Evolutionary conservation across 768 basidiomycete genomes (phyloP), one percentile per base, ranked within the genome.

Genomic region (Lactifluus subvellereus): DNA sequence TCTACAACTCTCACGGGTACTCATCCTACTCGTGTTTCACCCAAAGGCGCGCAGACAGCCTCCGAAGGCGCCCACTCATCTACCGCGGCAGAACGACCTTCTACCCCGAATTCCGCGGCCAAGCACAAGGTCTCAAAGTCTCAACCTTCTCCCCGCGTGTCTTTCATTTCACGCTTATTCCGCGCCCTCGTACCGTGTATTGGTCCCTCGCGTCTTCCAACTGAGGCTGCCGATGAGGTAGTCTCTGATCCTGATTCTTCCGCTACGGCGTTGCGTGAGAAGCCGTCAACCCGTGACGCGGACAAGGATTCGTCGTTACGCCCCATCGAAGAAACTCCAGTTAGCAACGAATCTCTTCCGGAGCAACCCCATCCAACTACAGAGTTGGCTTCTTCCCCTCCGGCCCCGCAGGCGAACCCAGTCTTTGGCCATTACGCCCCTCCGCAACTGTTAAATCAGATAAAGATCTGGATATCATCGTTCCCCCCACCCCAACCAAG

Each of bases 171-270:
- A 56, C 83, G 79, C 71, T 74, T 89, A 61, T 71, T 89, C 56
- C 82, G 78, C 65, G 78, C 81, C 63, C 78, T 89, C 57, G 78
- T 89, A 54, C 88, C 88, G 38, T 90, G 88, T 64, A 74, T 87
- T 52, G 77, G 80, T n/a, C 77, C 83, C 22, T 82, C 79, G 20
- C 70, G 75, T 45, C 75, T 75, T 62, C 68, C 79, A n/a, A 81
- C 83, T 54, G 80, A 84, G 47, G 69, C 77, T 40, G 42, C 3
- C 37, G 50, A 65, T 60, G 78, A 78, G 38, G 67, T 69, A 32
- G 71, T 69, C 33, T 40, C 69, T 56, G 62, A 67, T 61, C 38
- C 69, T 30, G 43, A 57, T 13, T 67, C 71, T 20, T 57, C 65
- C 32, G 65, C 62, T 14, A 32, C 69, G 10, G 70, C 66, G 13